Conservation (phyloP, 805 yeast genomes). For the Candida tibetensis region DNA sequence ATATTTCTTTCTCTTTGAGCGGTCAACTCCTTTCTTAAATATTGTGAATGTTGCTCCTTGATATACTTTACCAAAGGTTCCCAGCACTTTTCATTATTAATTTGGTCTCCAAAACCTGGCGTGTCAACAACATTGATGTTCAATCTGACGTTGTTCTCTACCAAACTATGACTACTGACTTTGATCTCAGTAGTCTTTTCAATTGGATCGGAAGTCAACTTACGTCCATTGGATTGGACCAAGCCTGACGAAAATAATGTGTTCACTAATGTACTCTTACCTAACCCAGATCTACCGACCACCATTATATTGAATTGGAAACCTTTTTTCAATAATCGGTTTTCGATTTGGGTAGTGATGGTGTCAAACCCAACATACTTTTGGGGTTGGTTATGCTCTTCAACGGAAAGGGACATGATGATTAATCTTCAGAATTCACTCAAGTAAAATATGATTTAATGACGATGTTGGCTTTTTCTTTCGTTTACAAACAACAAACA, state of each 20-base stretch:
- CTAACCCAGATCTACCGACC: slow-evolving; percentile 88
- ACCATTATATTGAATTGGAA: slow-evolving; percentile 93
- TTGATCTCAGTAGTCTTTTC: slow-evolving; percentile 85
- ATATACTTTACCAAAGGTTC: slow-evolving; percentile 92
- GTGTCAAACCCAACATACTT: slow-evolving; percentile 95
- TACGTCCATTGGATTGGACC: slow-evolving; percentile 72
- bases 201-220: slow-evolving; percentile 62
- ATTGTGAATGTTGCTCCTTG: slow-evolving; percentile 91
- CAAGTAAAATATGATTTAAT: not conserved
- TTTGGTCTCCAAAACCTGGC: slow-evolving; percentile 97
- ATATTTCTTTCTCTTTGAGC: slow-evolving; percentile 86
- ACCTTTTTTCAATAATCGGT: slow-evolving; percentile 85
- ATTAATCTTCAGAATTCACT: not conserved
- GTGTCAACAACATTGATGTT: slow-evolving; percentile 90
- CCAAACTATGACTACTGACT: slow-evolving; percentile 62
- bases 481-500: not conserved
- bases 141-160: slow-evolving; percentile 85
- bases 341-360: slow-evolving; percentile 92
- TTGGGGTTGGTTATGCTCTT: slow-evolving; percentile 48
- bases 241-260: slow-evolving; percentile 84
- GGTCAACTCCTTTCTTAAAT: slow-evolving; percentile 88
- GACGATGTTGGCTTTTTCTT: not conserved
- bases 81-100: slow-evolving; percentile 94
- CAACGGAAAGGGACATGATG: slow-evolving; percentile 15
- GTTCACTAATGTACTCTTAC: slow-evolving; percentile 89